Percentiles rank a stretch among this genome's conserved stretches.
phyloP scores from a whole-genome alignment of 495 filamentous ascomycete species.

The Aspergillus affinis region DNA sequence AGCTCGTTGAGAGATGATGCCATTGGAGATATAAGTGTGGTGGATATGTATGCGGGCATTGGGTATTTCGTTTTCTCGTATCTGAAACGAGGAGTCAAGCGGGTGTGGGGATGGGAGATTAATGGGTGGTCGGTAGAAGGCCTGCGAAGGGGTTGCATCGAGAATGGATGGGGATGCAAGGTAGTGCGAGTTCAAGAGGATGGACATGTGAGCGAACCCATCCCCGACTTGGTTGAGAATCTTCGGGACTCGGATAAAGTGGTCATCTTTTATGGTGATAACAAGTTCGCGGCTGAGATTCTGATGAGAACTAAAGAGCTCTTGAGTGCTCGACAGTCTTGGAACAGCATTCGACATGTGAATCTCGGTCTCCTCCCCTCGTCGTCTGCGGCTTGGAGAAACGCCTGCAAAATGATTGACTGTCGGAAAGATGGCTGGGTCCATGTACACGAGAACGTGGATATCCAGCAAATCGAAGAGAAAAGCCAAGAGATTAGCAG shows the following conservation, averaged over 20 bases:
- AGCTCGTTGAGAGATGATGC: conserved; percentile 24
- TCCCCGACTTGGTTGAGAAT: conserved; percentile 29
- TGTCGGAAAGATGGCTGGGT: conserved; percentile 59
- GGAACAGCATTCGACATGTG: conserved; percentile 59
- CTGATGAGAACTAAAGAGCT: conserved; percentile 31
- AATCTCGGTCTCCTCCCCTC: conserved; percentile 80
- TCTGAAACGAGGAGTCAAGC: conserved; percentile 61
- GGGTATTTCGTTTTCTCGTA: conserved; percentile 91
- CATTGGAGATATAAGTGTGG: conserved; percentile 49
- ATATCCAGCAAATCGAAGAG: conserved; percentile 57
- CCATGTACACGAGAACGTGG: conserved; percentile 87
- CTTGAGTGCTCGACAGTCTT: conserved; percentile 26
- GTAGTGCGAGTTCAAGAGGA: conserved; percentile 44
- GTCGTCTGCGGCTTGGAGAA: conserved; percentile 63
- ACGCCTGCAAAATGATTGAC: conserved; percentile 61
- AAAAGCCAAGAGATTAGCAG: conserved; percentile 38
- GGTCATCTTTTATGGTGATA: conserved; percentile 72
- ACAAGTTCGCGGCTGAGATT: conserved; percentile 52
- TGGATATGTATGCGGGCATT: conserved; percentile 89
- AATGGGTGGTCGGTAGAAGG: conserved; percentile 89
- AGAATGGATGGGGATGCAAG: conserved; percentile 63
- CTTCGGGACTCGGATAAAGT: conserved; percentile 39
- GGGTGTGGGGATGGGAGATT: conserved; percentile 83
- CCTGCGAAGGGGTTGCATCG: conserved; percentile 62
- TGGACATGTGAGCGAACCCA: conserved; percentile 22